These are phyloP conservation scores for Cladophialophora yegresii DNA, from an alignment of 2,329 filamentous ascomycete species.

Conservation along the genomic window DNA sequence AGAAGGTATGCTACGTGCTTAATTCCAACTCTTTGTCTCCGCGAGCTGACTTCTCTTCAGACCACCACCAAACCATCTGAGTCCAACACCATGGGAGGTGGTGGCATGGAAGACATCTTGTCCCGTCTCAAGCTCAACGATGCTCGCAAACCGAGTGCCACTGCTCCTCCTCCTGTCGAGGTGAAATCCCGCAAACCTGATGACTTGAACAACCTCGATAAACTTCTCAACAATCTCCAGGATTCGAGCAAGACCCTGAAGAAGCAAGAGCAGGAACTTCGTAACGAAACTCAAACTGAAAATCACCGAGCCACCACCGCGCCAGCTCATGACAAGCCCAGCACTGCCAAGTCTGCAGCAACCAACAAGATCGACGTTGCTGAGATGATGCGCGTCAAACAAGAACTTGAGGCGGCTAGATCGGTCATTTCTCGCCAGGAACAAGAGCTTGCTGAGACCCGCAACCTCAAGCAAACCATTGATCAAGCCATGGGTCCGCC, in stretches of 20 bases:
- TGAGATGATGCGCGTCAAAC: constrained; percentile 59
- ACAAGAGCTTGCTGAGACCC: constrained; percentile 61
- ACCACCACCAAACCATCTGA: constrained; percentile 33
- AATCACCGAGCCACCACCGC: constrained; percentile 37
- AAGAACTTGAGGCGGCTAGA: constrained; percentile 59
- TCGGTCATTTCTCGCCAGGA: constrained; percentile 62
- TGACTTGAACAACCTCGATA: constrained; percentile 44
- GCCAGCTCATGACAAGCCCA: constrained; percentile 41
- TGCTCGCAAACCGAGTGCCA: constrained; percentile 26
- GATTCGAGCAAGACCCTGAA: constrained; percentile 66
- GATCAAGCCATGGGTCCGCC: constrained; percentile 59
- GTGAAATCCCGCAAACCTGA: constrained; percentile 28
- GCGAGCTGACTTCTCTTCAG: constrained; percentile 9
- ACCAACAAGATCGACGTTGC: constrained; percentile 41
- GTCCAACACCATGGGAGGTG: constrained; percentile 38
- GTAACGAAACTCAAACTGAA: constrained; percentile 30
- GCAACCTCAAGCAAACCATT: constrained; percentile 62
- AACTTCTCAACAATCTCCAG: constrained; percentile 68
- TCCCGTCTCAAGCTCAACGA: constrained; percentile 47
- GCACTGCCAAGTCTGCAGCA: constrained; percentile 33
- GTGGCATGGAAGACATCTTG: constrained; percentile 64
- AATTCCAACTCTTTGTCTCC: not conserved
- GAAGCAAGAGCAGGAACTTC: constrained; percentile 59
- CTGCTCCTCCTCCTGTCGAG: constrained; percentile 23
- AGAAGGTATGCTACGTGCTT: constrained; percentile 24